phyloP scores from a whole-genome alignment of 768 basidiomycete genomes.

The Podaxis rugospora region DNA sequence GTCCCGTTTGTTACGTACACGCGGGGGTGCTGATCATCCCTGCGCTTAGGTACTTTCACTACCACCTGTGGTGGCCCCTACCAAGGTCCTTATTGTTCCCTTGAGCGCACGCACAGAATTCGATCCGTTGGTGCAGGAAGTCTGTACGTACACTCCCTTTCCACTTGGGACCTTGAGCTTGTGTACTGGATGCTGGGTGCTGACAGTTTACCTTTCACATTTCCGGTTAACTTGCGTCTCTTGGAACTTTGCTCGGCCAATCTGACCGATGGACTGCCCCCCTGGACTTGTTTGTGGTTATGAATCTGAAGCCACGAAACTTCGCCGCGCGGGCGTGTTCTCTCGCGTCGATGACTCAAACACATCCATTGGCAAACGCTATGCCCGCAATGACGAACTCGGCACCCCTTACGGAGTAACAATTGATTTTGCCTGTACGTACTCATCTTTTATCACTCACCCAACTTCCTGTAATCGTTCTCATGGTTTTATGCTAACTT shows the following conservation, averaged over 20 bases:
- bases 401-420: conserved; percentile 97
- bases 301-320: conserved; percentile 60
- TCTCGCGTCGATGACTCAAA: conserved; percentile 95
- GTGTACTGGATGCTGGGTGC: conserved; percentile 12
- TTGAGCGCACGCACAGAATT: conserved; percentile 85
- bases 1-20: conserved; percentile 23
- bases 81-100: conserved; percentile 95
- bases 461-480: background rate
- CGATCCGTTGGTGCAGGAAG: conserved; percentile 76
- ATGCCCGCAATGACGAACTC: conserved; percentile 96
- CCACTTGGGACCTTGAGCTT: conserved; percentile 6
- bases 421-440: conserved; percentile 83
- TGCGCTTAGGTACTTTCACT: conserved; percentile 76
- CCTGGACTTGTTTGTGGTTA: background rate
- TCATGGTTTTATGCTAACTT: background rate
- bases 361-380: conserved; percentile 93
- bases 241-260: background rate
- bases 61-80: conserved; percentile 86
- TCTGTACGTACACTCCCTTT: conserved; percentile 62
- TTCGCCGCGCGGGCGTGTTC: conserved; percentile 86
- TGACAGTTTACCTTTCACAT: conserved; percentile 12
- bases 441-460: background rate
- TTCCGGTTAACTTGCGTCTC: background rate
- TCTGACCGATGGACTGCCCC: background rate
- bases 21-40: conserved; percentile 10